Evolutionary conservation across 768 basidiomycete genomes (phyloP).

Genomic region (Auriculariales sp.): DNA sequence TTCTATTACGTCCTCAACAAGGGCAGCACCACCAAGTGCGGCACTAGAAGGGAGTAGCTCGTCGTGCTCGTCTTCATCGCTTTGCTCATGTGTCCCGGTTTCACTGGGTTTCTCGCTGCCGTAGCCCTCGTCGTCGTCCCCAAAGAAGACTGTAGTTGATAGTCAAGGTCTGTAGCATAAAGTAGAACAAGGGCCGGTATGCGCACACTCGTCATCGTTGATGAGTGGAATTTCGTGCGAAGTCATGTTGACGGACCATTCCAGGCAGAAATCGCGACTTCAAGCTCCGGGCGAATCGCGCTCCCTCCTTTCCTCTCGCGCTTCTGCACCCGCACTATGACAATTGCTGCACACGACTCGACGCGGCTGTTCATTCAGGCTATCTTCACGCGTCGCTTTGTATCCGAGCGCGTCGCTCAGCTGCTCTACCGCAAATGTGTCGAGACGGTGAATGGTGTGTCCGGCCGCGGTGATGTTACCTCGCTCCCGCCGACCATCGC

Average conservation of each 20-base stretch:
- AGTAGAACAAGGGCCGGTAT: too few relatives aligned
- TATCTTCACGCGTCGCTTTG: constrained; percentile 50
- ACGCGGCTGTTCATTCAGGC: constrained; percentile 56
- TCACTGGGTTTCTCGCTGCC: too few relatives aligned
- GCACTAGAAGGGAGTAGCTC: too few relatives aligned
- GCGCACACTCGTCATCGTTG: too few relatives aligned
- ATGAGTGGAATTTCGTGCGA: too few relatives aligned
- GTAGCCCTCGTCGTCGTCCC: too few relatives aligned
- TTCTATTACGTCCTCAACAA: constrained; percentile 25
- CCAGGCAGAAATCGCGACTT: too few relatives aligned
- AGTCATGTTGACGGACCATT: too few relatives aligned
- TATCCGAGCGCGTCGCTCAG: constrained; percentile 51
- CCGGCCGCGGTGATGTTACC: background rate
- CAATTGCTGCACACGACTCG: background rate
- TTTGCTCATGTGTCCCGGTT: background rate
- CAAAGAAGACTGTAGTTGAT: too few relatives aligned
- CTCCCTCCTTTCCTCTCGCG: too few relatives aligned
- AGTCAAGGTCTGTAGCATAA: too few relatives aligned
- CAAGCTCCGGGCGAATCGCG: too few relatives aligned
- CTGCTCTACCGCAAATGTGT: constrained; percentile 54
- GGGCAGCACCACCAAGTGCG: constrained; percentile 10
- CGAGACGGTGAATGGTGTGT: constrained; percentile 49
- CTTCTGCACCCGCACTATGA: background rate
- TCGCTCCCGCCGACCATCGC: background rate
- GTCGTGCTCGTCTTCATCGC: constrained; percentile 25